Conservation (phyloP, 1,284 basidiomycete species). For the Dichomitus squalens region DNA sequence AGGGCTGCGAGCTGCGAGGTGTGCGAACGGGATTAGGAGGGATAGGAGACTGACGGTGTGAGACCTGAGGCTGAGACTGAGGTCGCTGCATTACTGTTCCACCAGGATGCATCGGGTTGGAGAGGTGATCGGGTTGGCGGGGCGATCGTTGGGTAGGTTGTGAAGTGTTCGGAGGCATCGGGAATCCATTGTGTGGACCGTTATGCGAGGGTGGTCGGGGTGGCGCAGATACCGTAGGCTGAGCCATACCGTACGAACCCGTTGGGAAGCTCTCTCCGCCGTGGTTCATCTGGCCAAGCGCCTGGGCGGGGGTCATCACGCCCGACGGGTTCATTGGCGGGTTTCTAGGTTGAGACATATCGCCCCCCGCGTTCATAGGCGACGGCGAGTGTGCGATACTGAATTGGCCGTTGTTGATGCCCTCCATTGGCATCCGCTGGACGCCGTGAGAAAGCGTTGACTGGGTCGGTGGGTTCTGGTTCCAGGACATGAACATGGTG, state of each 20-base stretch:
- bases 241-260: constrained; percentile 39
- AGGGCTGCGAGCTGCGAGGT: constrained; percentile 28
- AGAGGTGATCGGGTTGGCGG: constrained; percentile 37
- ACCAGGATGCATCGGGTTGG: constrained; percentile 29
- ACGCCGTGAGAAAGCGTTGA: constrained; percentile 34
- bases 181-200: constrained; percentile 31
- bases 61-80: constrained; percentile 30
- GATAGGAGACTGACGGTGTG: constrained; percentile 26
- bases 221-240: constrained; percentile 34
- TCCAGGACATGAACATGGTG: constrained; percentile 47
- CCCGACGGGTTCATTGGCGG: constrained; percentile 26
- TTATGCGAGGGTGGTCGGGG: constrained; percentile 52
- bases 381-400: constrained; percentile 45
- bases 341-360: constrained; percentile 37
- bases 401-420: constrained; percentile 37
- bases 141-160: constrained; percentile 45
- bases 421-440: constrained; percentile 40
- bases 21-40: constrained; percentile 22
- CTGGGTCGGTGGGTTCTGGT: constrained; percentile 44
- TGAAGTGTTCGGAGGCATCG: constrained; percentile 32
- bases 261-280: constrained; percentile 33
- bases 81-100: constrained; percentile 25
- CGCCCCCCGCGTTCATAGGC: constrained; percentile 45
- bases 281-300: constrained; percentile 51
- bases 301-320: constrained; percentile 64